Base-by-base conservation (phyloP, 2,329 filamentous ascomycete genomes). In the Simplicillium sp. region DNA sequence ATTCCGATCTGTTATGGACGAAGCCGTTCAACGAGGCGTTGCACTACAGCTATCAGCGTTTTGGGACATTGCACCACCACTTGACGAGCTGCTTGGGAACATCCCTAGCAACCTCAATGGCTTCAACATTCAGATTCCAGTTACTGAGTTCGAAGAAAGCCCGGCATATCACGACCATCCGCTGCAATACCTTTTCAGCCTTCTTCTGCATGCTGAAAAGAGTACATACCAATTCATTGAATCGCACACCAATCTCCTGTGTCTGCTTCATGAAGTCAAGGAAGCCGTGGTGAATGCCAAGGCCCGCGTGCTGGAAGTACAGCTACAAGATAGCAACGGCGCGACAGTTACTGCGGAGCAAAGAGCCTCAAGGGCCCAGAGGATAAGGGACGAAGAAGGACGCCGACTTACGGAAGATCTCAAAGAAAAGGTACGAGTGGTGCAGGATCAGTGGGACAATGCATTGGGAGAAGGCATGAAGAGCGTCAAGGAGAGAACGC, bases 171-270 rank as follows among this genome's bases (percentile, higher is more conserved):
- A 76, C 48, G 67, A 77, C 1, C 86, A 87, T 54, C 92, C 92
- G 11, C 64, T 96, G 56, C 87, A 96, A 61, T 97, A 98, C 58
- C 73, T 98, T 0, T 92, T 88, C 59, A 84, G 80, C 36, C 67
- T 97, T 17, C 71, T 98, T 8, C 75, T 82, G 6, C 90, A 97
- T 54, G 84, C 88, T 0, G 87, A 94, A 58, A 94, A 92, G 66
- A 89, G 84, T 52, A 90, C 87, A 8, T 94, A 95, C 55, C 92
- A 97, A 59, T 97, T 95, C 62, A 96, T 97, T 54, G 92, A 97
- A 66, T 84, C 81, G 7, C 90, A 97, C 66, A 90, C 80, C 25
- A 96, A 96, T 55, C 68, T 96, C 29, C 71, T 95, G 17, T 97
- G 90, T 54, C 69, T 97, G 31, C 64, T 95, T 42, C 92, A 96